These are phyloP conservation scores for Amanita thiersii DNA, from an alignment of 768 basidiomycete genomes.

Conservation along the genomic window DNA sequence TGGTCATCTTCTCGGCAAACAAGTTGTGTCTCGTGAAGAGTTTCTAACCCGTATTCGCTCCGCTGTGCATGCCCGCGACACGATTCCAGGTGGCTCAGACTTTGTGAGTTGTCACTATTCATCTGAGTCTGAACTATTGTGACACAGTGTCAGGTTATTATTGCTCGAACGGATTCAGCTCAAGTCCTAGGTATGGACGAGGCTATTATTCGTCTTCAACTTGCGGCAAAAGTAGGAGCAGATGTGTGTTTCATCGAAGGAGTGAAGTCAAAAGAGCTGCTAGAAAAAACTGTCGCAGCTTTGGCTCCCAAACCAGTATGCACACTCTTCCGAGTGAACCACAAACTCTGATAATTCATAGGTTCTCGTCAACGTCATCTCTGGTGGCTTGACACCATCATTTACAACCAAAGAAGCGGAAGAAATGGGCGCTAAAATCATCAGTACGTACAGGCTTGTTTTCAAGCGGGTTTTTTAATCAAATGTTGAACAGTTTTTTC, in stretches of 20 bases:
- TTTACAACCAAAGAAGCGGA: conserved; percentile 41
- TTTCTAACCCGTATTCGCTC: conserved; percentile 69
- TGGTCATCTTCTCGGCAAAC: conserved; percentile 74
- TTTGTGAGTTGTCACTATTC: conserved; percentile 36
- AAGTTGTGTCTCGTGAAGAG: conserved; percentile 74
- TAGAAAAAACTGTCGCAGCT: conserved; percentile 28
- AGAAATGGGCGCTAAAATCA: conserved; percentile 36
- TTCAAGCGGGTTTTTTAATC: neutral
- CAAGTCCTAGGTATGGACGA: conserved; percentile 44
- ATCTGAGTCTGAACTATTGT: neutral
- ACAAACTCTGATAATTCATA: conserved; percentile 6
- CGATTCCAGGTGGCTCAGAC: conserved; percentile 67
- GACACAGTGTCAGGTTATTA: conserved; percentile 23
- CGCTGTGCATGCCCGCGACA: conserved; percentile 68
- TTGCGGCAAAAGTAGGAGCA: conserved; percentile 32
- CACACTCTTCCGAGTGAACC: conserved; percentile 3
- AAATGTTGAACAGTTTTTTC: conserved; percentile 31
- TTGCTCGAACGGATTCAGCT: conserved; percentile 45
- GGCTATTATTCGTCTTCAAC: conserved; percentile 35
- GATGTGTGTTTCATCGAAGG: conserved; percentile 51
- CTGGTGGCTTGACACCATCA: conserved; percentile 42
- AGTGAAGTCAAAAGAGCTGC: conserved; percentile 35
- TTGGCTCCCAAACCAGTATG: conserved; percentile 32
- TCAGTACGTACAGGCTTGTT: conserved; percentile 15
- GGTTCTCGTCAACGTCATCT: conserved; percentile 43